These are phyloP conservation scores for Gossypium armourianum DNA, from an alignment of 441 rosid genomes.

Conservation along the genomic window DNA sequence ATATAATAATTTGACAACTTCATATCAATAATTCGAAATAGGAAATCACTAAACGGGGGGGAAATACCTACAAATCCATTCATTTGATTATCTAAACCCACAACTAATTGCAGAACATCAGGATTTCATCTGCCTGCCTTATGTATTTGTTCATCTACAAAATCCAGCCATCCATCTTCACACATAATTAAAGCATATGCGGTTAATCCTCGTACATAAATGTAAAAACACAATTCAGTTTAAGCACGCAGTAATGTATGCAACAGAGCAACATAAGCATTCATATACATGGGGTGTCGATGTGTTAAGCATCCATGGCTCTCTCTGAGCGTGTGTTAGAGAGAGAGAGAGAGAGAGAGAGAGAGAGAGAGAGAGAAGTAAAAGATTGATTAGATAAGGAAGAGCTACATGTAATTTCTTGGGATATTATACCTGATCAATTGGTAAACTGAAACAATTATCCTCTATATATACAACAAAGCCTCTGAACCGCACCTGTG, in stretches of 20 bases:
- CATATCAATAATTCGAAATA: neutral
- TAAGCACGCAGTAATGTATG: neutral
- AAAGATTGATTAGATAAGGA: constrained; percentile 28
- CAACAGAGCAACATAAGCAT: neutral
- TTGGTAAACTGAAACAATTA: constrained; percentile 33
- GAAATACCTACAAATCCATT: neutral
- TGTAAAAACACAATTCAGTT: neutral
- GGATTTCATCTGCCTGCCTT: neutral
- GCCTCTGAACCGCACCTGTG: constrained; percentile 29
- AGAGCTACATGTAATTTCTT: constrained; percentile 29
- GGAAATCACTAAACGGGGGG: neutral
- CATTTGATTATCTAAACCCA: neutral
- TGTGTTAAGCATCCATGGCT: neutral
- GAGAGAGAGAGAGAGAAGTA: neutral
- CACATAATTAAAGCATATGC: neutral
- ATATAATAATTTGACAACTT: neutral
- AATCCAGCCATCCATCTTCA: neutral
- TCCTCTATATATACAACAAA: constrained; percentile 50
- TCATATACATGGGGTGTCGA: neutral
- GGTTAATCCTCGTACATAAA: neutral
- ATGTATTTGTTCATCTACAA: neutral
- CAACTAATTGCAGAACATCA: neutral
- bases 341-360: no score
- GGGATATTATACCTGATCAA: constrained; percentile 36
- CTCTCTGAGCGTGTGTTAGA: neutral